Percentiles rank a stretch among this genome's conserved stretches.
Conservation (phyloP, 192 early-diverging fungal species). For the Coemansia sp. region DNA sequence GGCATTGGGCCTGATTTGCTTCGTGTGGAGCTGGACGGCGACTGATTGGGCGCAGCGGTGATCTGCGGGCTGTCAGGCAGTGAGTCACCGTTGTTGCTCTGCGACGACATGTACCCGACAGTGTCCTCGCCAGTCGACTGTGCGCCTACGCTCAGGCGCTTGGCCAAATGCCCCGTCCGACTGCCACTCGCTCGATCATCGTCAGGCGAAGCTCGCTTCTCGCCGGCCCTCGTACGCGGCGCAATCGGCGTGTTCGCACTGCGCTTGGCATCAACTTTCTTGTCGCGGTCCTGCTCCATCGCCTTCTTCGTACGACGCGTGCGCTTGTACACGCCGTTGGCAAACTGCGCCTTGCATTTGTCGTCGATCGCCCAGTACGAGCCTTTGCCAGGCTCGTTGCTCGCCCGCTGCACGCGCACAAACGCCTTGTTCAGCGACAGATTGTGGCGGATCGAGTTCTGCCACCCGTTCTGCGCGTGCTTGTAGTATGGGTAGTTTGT, state of each 20-base stretch:
- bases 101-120: constrained; percentile 52
- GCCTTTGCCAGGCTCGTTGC: constrained; percentile 88
- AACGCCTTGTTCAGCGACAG: constrained; percentile 94
- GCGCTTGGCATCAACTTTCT: background rate
- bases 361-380: constrained; percentile 92
- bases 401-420: constrained; percentile 81
- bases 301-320: constrained; percentile 57
- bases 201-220: constrained; percentile 36
- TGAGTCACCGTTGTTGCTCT: constrained; percentile 31
- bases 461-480: constrained; percentile 87
- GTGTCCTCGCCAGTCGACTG: constrained; percentile 51
- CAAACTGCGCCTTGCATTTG: constrained; percentile 63
- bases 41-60: background rate
- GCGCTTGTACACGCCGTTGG: constrained; percentile 72
- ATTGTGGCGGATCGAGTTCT: constrained; percentile 97
- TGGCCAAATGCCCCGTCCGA: constrained; percentile 5
- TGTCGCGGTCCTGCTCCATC: constrained; percentile 50
- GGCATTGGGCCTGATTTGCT: constrained; percentile 14
- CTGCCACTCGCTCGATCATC: constrained; percentile 17
- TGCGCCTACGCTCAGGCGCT: constrained; percentile 27
- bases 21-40: constrained; percentile 21
- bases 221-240: constrained; percentile 11
- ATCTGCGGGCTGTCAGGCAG: background rate
- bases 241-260: background rate
- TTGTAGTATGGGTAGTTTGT: constrained; percentile 84